Conservation (phyloP, 352 stramenopile genomes). For the Phytopythium delawarense region DNA sequence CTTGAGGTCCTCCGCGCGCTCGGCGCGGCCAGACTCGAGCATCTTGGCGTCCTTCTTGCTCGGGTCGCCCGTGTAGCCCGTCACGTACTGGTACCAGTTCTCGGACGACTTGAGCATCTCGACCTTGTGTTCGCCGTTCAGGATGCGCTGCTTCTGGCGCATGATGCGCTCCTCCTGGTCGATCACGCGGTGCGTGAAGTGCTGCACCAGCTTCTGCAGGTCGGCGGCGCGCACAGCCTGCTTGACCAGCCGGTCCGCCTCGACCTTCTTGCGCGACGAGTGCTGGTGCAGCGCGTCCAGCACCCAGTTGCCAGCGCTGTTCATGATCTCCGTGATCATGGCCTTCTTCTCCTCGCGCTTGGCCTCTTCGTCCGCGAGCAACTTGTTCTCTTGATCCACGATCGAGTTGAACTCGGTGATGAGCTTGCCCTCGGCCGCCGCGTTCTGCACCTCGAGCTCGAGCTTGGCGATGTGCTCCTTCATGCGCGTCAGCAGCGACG, state of each 20-base stretch:
- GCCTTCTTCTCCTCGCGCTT: conserved; percentile 88
- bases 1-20: conserved; percentile 74
- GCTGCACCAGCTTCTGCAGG: conserved; percentile 84
- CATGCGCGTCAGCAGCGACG: conserved; percentile 76
- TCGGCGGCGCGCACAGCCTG: conserved; percentile 80
- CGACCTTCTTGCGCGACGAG: conserved; percentile 85
- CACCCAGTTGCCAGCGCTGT: conserved; percentile 85
- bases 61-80: conserved; percentile 59
- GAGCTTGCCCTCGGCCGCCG: conserved; percentile 59
- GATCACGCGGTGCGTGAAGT: conserved; percentile 88
- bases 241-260: conserved; percentile 80
- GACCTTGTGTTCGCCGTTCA: conserved; percentile 88
- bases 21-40: conserved; percentile 56
- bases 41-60: conserved; percentile 86
- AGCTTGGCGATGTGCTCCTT: conserved; percentile 80
- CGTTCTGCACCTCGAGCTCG: conserved; percentile 74
- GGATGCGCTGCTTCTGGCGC: conserved; percentile 87
- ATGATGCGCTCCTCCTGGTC: conserved; percentile 89
- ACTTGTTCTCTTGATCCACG: conserved; percentile 69
- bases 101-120: conserved; percentile 89
- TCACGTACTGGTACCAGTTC: conserved; percentile 89
- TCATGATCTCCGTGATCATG: conserved; percentile 83
- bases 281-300: conserved; percentile 79
- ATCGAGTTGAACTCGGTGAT: conserved; percentile 73
- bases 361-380: conserved; percentile 73